phyloP scores from a whole-genome alignment of 495 filamentous ascomycete genomes.

The Aspergillus coremiiformis region DNA sequence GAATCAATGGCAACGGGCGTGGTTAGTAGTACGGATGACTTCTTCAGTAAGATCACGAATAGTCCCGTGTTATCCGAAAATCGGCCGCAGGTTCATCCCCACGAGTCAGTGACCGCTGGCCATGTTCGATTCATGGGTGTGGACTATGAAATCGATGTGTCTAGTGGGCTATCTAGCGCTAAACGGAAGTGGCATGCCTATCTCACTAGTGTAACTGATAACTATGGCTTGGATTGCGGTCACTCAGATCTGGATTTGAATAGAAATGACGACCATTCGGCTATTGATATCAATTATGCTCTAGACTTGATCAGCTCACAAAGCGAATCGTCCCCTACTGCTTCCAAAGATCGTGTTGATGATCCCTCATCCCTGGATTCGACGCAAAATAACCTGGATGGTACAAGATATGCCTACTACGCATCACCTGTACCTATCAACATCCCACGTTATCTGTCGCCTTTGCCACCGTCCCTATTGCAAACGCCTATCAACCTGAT shows the following conservation, averaged over 20 bases:
- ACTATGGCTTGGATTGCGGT: conserved; percentile 63
- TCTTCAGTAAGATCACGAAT: conserved; percentile 10
- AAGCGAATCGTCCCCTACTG: neutral
- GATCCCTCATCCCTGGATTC: neutral
- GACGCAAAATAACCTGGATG: conserved; percentile 3
- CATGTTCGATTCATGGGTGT: neutral
- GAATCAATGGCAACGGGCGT: neutral
- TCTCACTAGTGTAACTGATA: conserved; percentile 35
- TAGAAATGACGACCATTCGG: conserved; percentile 60
- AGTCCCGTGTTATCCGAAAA: neutral
- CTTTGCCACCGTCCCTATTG: conserved; percentile 58
- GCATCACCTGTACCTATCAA: conserved; percentile 57
- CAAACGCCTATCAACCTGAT: conserved; percentile 75
- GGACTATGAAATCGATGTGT: neutral
- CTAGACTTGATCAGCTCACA: conserved; percentile 24
- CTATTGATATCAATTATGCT: conserved; percentile 39
- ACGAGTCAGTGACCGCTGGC: neutral
- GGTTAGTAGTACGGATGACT: conserved; percentile 3
- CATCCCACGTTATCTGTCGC: conserved; percentile 58
- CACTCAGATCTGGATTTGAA: conserved; percentile 60
- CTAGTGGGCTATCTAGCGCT: conserved; percentile 14
- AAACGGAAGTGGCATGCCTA: conserved; percentile 37
- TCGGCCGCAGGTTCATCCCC: neutral
- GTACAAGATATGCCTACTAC: conserved; percentile 47
- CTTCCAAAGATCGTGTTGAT: conserved; percentile 3